Evolutionary conservation across 148 eudicot species (phyloP).

Genomic region (Amaranthus hypochondriacus): DNA sequence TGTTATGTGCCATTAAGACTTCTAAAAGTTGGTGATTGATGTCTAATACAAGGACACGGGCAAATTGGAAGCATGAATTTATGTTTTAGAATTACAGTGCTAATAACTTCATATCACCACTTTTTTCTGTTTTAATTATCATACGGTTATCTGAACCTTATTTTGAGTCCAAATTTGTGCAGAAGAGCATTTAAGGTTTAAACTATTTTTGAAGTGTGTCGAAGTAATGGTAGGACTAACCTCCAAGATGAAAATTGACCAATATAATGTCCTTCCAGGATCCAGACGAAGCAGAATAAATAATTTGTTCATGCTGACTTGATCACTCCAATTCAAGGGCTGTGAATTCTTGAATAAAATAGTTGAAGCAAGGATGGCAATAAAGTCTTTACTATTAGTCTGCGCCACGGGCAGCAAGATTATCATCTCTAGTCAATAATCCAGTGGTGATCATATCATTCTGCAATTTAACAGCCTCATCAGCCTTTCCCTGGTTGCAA

Average conservation of each 20-base stretch:
- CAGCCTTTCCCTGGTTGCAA: slow-evolving; percentile 48
- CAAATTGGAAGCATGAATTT: no score
- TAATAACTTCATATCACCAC: no score
- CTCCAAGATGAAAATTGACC: slow-evolving; percentile 10
- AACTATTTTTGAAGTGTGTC: background rate
- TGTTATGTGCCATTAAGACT: background rate
- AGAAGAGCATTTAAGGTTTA: background rate
- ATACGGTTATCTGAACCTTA: background rate
- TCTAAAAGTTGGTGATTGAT: background rate
- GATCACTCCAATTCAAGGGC: background rate
- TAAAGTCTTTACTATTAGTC: slow-evolving; percentile 10
- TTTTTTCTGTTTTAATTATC: no score
- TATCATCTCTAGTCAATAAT: slow-evolving; percentile 26
- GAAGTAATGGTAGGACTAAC: slow-evolving; percentile 13
- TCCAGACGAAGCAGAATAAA: background rate
- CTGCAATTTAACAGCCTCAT: slow-evolving; percentile 68
- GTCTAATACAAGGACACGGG: no score
- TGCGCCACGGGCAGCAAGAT: slow-evolving; percentile 24
- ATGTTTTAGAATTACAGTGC: no score
- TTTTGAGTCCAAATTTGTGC: background rate
- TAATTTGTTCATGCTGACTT: background rate
- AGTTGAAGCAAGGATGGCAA: slow-evolving; percentile 6
- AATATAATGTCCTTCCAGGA: slow-evolving; percentile 8
- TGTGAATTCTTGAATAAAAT: slow-evolving; percentile 1
- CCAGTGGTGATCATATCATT: slow-evolving; percentile 64